Base-by-base conservation (phyloP, 208 protist genomes). In the Porcisia deanei region DNA sequence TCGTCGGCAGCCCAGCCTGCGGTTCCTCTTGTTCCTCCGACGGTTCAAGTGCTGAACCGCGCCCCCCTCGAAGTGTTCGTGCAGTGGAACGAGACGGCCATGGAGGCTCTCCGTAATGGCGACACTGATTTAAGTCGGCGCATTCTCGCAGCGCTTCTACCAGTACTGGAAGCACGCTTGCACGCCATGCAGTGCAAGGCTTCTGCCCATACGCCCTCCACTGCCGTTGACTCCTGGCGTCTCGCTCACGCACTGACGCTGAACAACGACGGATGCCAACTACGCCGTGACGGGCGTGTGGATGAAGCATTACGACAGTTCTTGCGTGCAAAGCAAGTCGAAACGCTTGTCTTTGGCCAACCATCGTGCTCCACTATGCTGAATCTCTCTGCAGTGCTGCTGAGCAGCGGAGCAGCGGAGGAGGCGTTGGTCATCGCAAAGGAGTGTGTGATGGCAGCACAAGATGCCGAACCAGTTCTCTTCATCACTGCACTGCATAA, bases 291-390 rank as follows among this genome's bases (percentile, higher is more conserved):
- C 30, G 83, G 85, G 49, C 45, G 83, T 34, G 52, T 69, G 6
- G 76, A 83, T 2, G 91, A 83, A 6, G 93, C 93, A 3, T 74
- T 94, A 43, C 53, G 58, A 12, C 86, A 78, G 39, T 77, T 97
- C 6, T 54, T 83, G 37, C 67, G 85, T 5, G 93, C 93, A 0
- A 73, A 84, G 2, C 81, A 87, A 43, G 80, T 91, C n/a, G 91
- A 97, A 69, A 66, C 63, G n/a, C 39, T 73, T 14, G 82, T 91
- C 0, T 86, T 86, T 65, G 93, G 91, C 22, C 85, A 87, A 43
- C 87, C 91, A 12, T 93, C 90, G 3, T 95, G 93, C 80, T 92
- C 91, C 10, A 95, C 93, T 0, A 93, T 97, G 90, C 71, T 97
- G 67, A 97, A 96, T 75, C 80, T 95, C 34, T 97, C 91, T 41